A percentile compares a stretch with the other conserved stretches of the same genome.
Conservation (phyloP, 352 stramenopile species). For the Aphanomyces astaci region DNA sequence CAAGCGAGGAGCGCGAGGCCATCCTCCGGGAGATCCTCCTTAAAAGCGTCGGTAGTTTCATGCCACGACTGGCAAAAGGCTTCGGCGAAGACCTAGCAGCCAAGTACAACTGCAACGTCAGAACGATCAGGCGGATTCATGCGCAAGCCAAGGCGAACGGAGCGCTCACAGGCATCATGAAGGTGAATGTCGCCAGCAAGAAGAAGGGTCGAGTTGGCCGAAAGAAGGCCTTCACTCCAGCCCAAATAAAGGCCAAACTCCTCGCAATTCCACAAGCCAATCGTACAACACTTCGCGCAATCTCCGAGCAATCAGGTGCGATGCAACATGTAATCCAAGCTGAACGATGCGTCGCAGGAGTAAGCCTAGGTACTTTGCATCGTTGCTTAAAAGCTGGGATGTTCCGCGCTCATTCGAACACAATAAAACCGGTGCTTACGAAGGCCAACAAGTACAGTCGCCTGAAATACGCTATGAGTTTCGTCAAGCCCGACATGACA, state of each 20-base stretch:
- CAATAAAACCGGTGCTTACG: not conserved
- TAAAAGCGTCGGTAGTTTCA: not conserved
- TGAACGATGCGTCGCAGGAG: not conserved
- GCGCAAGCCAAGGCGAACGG: too few relatives aligned
- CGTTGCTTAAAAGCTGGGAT: not conserved
- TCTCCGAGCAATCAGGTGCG: not conserved
- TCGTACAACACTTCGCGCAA: not conserved
- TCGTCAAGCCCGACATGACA: not conserved
- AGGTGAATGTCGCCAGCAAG: too few relatives aligned
- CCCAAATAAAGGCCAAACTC: not conserved
- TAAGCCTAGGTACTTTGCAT: not conserved
- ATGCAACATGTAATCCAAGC: not conserved
- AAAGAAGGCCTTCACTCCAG: too few relatives aligned
- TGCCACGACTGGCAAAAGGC: not conserved
- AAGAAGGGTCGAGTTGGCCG: too few relatives aligned
- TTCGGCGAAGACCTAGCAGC: too few relatives aligned
- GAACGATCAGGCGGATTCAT: too few relatives aligned
- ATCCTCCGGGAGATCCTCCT: not conserved
- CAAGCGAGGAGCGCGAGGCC: not conserved
- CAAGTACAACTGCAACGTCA: too few relatives aligned
- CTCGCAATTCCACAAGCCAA: not conserved
- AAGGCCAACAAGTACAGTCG: constrained; percentile 3
- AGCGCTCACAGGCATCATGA: too few relatives aligned
- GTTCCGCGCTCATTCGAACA: not conserved
- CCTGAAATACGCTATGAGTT: not conserved